These are phyloP conservation scores for Cystobasidium slooffiae DNA, from an alignment of 1,284 basidiomycete species.

Conservation along the genomic window DNA sequence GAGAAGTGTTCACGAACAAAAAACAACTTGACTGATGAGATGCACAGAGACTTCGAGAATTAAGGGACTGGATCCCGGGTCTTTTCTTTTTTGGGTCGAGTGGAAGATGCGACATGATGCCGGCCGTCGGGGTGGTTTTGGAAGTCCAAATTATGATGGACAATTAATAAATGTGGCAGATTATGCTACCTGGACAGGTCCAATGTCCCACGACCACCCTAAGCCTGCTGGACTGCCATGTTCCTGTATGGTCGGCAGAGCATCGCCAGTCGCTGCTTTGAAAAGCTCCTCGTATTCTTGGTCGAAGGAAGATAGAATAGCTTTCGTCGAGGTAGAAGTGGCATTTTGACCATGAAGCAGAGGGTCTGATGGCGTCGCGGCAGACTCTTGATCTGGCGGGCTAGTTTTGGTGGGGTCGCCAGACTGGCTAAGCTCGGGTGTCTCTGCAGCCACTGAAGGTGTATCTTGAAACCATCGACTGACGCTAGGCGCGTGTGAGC, in stretches of 20 bases:
- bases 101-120: too few species aligned
- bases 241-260: neutral
- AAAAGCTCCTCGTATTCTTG: conserved; percentile 38
- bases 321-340: conserved; percentile 1
- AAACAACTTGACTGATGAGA: too few species aligned
- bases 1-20: too few species aligned
- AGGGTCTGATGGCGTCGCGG: conserved; percentile 30
- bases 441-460: conserved; percentile 31
- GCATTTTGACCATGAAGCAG: neutral
- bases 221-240: conserved; percentile 1
- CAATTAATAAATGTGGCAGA: neutral
- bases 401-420: conserved; percentile 39
- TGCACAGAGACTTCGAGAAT: too few species aligned
- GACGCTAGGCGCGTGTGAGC: neutral
- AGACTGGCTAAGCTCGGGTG: conserved; percentile 31
- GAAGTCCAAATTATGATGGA: neutral
- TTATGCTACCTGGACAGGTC: conserved; percentile 8
- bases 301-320: conserved; percentile 35
- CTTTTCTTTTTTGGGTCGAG: too few species aligned
- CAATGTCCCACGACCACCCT: conserved; percentile 28
- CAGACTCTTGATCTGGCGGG: conserved; percentile 24
- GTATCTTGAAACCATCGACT: conserved; percentile 31
- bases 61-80: too few species aligned
- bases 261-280: neutral
- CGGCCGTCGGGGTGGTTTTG: too few species aligned